Conservation (phyloP, 1,284 basidiomycete genomes). For the Pyrrhoderma lamaoense region DNA sequence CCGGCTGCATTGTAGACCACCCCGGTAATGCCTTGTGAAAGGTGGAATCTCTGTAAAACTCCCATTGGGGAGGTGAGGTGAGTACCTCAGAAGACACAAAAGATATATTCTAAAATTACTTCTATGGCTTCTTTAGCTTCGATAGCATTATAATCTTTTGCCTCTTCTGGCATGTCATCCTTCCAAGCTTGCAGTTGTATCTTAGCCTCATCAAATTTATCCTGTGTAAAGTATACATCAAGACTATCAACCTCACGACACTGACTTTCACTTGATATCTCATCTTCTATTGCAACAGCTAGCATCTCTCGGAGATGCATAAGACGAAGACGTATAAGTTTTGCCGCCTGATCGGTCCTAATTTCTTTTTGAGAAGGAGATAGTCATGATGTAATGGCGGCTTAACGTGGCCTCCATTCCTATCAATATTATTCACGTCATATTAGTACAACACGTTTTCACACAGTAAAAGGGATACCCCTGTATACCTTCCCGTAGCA, state of each 20-base stretch:
- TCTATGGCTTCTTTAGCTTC: conserved; percentile 39
- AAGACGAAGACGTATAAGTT: conserved; percentile 53
- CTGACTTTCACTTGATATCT: conserved; percentile 34
- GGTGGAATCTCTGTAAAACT: conserved; percentile 33
- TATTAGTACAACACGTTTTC: neutral
- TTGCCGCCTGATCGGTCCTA: conserved; percentile 43
- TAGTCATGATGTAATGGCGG: conserved; percentile 59
- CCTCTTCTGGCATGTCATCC: conserved; percentile 40
- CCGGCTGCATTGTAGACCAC: conserved; percentile 43
- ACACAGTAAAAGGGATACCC: neutral
- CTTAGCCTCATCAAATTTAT: conserved; percentile 34
- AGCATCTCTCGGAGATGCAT: conserved; percentile 46
- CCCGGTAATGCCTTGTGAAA: conserved; percentile 37
- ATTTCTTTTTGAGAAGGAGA: conserved; percentile 35
- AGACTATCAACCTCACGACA: conserved; percentile 41
- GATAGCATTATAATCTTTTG: conserved; percentile 30
- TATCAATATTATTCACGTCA: conserved; percentile 21
- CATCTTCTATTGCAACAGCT: conserved; percentile 39
- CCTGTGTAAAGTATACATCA: conserved; percentile 39
- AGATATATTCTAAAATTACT: conserved; percentile 30
- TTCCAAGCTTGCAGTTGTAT: conserved; percentile 34
- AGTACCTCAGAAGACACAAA: neutral
- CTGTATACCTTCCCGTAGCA: conserved; percentile 55
- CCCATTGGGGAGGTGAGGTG: neutral
- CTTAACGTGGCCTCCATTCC: conserved; percentile 68